Percentiles rank a stretch among this genome's conserved stretches.
Conservation (phyloP, 768 basidiomycete genomes). For the Nidularia pulvinata region DNA sequence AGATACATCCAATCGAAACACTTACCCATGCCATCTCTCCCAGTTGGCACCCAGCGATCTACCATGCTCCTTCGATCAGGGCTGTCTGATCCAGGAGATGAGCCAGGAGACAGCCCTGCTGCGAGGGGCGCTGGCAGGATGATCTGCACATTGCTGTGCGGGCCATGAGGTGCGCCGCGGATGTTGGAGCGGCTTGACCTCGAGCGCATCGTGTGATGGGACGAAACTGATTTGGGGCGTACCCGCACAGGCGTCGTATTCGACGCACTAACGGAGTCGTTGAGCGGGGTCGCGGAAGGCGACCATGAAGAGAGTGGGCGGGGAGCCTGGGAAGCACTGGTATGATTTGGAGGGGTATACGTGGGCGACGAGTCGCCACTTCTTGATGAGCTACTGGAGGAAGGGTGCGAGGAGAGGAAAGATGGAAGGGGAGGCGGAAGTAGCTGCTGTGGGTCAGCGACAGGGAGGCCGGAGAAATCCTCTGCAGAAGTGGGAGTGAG, state of each 20-base stretch:
- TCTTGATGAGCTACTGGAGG: conserved; percentile 11
- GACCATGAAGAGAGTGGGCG: too few relatives aligned
- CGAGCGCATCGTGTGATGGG: conserved; percentile 27
- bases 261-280: too few relatives aligned
- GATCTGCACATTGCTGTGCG: conserved; percentile 62
- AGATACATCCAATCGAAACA: too few relatives aligned
- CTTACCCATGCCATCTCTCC: conserved; percentile 4
- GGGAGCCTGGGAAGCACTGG: too few relatives aligned
- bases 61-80: conserved; percentile 17
- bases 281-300: conserved; percentile 9
- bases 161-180: conserved; percentile 62
- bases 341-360: too few relatives aligned
- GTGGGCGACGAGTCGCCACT: conserved; percentile 7
- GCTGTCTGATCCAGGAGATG: not conserved
- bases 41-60: conserved; percentile 20
- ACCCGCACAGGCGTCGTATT: conserved; percentile 13
- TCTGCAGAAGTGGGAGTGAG: not conserved
- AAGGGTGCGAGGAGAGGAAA: conserved; percentile 25
- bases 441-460: conserved; percentile 13
- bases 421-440: conserved; percentile 17
- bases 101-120: conserved; percentile 3
- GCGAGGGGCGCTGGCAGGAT: conserved; percentile 69
- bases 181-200: conserved; percentile 33
- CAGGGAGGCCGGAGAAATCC: conserved; percentile 6
- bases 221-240: conserved; percentile 35